A percentile compares a stretch with the other conserved stretches of the same genome.
phyloP scores from a whole-genome alignment of 768 basidiomycete genomes.

The Mycena epipterygia region DNA sequence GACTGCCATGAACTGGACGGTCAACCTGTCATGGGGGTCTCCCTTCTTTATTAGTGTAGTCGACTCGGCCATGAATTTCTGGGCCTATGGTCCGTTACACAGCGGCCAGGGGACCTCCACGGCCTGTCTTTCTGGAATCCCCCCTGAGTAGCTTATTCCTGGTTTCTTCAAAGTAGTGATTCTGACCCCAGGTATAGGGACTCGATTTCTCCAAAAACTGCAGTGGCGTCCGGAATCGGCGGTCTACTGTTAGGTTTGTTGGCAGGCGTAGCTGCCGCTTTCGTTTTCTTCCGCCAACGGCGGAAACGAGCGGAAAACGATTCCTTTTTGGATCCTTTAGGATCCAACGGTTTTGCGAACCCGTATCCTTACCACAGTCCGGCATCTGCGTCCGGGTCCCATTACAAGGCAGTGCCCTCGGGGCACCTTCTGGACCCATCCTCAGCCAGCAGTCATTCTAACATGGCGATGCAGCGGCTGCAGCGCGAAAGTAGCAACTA shows the following conservation, averaged over 20 bases:
- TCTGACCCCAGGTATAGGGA: neutral
- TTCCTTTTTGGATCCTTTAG: constrained; percentile 45
- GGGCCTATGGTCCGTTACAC: constrained; percentile 73
- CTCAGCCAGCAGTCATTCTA: neutral
- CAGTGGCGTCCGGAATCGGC: constrained; percentile 55
- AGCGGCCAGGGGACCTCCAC: constrained; percentile 52
- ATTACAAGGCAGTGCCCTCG: constrained; percentile 38
- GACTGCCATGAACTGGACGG: constrained; percentile 70
- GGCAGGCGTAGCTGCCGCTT: constrained; percentile 49
- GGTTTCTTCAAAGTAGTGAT: neutral
- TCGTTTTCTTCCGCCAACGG: constrained; percentile 48
- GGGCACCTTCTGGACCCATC: constrained; percentile 15
- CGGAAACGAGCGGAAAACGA: constrained; percentile 38
- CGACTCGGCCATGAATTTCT: constrained; percentile 63
- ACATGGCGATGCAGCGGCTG: constrained; percentile 19
- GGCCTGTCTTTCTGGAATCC: constrained; percentile 23
- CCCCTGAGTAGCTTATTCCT: neutral
- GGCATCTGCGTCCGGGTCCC: constrained; percentile 41
- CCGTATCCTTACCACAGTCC: constrained; percentile 3
- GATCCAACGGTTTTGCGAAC: constrained; percentile 25
- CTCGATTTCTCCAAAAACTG: constrained; percentile 36
- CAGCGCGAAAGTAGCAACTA: constrained; percentile 41
- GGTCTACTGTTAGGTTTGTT: constrained; percentile 55
- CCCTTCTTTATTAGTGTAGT: constrained; percentile 70
- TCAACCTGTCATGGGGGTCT: constrained; percentile 51